Percentiles rank a stretch among this genome's conserved stretches.
Conservation (phyloP, 495 filamentous ascomycete species). For the Pseudevernia furfuracea region DNA sequence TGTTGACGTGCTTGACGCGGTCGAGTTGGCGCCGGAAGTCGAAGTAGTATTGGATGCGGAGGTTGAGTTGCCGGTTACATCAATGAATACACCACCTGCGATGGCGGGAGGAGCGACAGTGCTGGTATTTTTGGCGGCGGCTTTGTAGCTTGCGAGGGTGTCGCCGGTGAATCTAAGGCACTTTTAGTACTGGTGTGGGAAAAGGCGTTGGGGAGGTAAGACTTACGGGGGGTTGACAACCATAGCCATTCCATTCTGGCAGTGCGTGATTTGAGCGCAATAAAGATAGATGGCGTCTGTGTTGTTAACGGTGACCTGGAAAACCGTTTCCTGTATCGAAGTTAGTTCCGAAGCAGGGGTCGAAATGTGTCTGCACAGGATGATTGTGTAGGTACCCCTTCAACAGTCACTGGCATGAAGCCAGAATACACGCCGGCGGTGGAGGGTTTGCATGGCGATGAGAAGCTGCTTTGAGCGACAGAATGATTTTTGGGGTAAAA, state of each 20-base stretch:
- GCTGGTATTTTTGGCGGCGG: background rate
- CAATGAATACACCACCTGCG: background rate
- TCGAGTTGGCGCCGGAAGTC: background rate
- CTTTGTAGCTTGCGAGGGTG: background rate
- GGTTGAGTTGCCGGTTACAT: background rate
- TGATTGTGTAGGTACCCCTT: conserved; percentile 22
- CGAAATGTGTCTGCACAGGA: background rate
- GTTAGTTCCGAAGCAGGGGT: background rate
- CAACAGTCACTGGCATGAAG: conserved; percentile 41
- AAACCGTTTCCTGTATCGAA: background rate
- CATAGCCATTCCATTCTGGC: conserved; percentile 59
- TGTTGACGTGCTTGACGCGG: background rate
- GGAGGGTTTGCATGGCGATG: conserved; percentile 55
- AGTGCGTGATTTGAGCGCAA: conserved; percentile 56
- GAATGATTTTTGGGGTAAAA: conserved; percentile 61
- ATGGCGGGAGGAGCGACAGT: background rate
- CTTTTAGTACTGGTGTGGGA: background rate
- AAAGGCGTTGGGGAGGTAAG: background rate
- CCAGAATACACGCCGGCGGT: conserved; percentile 56
- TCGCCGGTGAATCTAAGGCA: background rate
- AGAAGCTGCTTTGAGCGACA: conserved; percentile 59
- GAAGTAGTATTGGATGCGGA: background rate
- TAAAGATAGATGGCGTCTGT: conserved; percentile 61
- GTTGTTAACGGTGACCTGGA: conserved; percentile 32
- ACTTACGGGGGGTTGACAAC: conserved; percentile 61